A percentile compares a stretch with the other conserved stretches of the same genome.
Conservation (phyloP, 768 basidiomycete species). For the Coprinellus micaceus region DNA sequence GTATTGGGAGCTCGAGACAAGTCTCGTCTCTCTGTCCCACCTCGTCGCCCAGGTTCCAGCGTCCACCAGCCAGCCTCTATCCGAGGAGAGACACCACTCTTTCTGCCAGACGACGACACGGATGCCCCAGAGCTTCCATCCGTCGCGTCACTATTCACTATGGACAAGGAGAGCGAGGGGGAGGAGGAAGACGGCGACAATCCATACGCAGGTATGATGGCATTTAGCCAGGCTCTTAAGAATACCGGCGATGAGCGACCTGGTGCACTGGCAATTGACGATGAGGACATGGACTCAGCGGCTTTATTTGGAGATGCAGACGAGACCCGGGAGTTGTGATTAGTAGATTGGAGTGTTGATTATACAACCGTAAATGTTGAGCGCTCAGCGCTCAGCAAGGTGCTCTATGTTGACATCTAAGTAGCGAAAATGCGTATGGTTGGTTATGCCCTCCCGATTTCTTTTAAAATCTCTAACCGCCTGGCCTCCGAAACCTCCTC, state of each 20-base stretch:
- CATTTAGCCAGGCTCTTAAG: slow-evolving; percentile 71
- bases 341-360: slow-evolving; percentile 14
- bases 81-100: slow-evolving; percentile 60
- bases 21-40: slow-evolving; percentile 3
- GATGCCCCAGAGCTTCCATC: slow-evolving; percentile 30
- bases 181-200: slow-evolving; percentile 37
- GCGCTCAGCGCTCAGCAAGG: too few relatives aligned
- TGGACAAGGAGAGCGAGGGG: slow-evolving; percentile 23
- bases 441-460: slow-evolving; percentile 77
- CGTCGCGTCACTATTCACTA: slow-evolving; percentile 36
- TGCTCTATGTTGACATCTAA: too few relatives aligned
- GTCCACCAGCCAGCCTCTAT: background rate
- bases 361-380: too few relatives aligned
- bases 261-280: slow-evolving; percentile 58
- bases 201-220: slow-evolving; percentile 58
- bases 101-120: slow-evolving; percentile 63
- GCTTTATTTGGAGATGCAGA: slow-evolving; percentile 83
- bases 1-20: background rate
- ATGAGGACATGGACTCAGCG: slow-evolving; percentile 71
- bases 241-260: slow-evolving; percentile 51
- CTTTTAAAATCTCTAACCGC: slow-evolving; percentile 67
- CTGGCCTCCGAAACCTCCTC: slow-evolving; percentile 57
- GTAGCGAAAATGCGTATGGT: too few relatives aligned
- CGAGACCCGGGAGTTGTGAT: slow-evolving; percentile 59
- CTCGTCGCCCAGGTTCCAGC: background rate